A percentile compares a stretch with the other conserved stretches of the same genome.
phyloP scores from a whole-genome alignment of 1,284 basidiomycete genomes.

The Ceratobasidium sp. region DNA sequence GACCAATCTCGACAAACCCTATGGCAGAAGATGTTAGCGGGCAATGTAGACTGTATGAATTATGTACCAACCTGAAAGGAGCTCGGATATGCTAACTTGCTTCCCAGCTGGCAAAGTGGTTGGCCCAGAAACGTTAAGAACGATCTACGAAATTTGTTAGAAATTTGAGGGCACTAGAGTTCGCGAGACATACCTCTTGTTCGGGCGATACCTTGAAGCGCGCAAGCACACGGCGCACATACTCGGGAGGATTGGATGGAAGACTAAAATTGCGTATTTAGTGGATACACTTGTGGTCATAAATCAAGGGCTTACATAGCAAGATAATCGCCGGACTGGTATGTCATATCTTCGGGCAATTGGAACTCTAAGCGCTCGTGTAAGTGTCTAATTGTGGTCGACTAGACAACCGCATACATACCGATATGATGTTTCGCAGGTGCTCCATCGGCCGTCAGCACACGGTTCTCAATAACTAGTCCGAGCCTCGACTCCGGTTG shows the following conservation, averaged over 20 bases:
- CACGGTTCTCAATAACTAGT: conserved; percentile 25
- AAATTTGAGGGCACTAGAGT: background rate
- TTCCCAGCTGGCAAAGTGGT: conserved; percentile 38
- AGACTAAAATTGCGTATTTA: background rate
- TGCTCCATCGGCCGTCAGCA: conserved; percentile 36
- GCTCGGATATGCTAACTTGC: conserved; percentile 37
- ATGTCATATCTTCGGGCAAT: conserved; percentile 37
- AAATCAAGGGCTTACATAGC: conserved; percentile 16
- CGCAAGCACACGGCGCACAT: conserved; percentile 34
- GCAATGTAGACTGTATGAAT: background rate
- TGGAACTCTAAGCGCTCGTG: conserved; percentile 22
- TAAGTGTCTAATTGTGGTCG: background rate
- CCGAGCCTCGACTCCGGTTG: conserved; percentile 40
- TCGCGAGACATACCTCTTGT: conserved; percentile 24
- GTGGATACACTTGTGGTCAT: too few relatives aligned
- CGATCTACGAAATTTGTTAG: conserved; percentile 1
- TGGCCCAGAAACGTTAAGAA: conserved; percentile 25
- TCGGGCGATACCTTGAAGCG: conserved; percentile 40
- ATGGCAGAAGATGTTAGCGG: background rate
- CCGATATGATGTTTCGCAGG: conserved; percentile 42
- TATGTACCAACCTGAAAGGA: conserved; percentile 33
- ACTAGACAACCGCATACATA: background rate
- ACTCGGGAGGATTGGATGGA: conserved; percentile 38
- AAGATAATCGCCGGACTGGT: conserved; percentile 46
- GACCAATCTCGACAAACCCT: conserved; percentile 53